phyloP scores from a whole-genome alignment of 129 eudicot species.

The Saposhnikovia divaricata region DNA sequence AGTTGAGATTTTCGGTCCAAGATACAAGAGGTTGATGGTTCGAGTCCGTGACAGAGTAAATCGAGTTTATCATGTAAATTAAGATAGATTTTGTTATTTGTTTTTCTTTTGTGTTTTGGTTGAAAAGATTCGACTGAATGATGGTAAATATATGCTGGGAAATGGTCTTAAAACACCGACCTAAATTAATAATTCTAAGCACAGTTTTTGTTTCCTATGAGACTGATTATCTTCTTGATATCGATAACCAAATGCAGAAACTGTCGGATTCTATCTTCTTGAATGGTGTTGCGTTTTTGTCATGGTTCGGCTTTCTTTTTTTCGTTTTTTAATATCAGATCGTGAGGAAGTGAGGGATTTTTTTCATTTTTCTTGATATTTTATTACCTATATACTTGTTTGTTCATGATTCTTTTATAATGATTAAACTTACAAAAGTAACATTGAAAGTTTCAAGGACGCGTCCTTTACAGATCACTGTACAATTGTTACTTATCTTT shows the following conservation, averaged over 20 bases:
- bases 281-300: neutral
- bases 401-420: neutral
- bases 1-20: neutral
- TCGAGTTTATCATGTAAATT: neutral
- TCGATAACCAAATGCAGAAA: slow-evolving; percentile 1
- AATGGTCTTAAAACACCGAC: neutral
- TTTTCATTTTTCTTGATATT: neutral
- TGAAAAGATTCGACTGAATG: neutral
- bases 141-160: neutral
- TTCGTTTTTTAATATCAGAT: neutral
- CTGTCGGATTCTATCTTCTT: neutral
- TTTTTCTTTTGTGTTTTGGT: neutral
- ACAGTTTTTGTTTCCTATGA: neutral
- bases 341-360: neutral
- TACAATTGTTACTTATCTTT: too few species aligned
- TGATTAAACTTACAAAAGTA: neutral
- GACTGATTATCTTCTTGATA: neutral
- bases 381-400: neutral
- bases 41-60: neutral
- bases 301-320: neutral
- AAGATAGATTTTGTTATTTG: neutral
- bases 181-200: neutral
- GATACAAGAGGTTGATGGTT: neutral
- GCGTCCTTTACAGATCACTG: too few species aligned
- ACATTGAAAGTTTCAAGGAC: neutral